phyloP scores from a whole-genome alignment of 139 green algal species.

The Auxenochlorella protothecoides region DNA sequence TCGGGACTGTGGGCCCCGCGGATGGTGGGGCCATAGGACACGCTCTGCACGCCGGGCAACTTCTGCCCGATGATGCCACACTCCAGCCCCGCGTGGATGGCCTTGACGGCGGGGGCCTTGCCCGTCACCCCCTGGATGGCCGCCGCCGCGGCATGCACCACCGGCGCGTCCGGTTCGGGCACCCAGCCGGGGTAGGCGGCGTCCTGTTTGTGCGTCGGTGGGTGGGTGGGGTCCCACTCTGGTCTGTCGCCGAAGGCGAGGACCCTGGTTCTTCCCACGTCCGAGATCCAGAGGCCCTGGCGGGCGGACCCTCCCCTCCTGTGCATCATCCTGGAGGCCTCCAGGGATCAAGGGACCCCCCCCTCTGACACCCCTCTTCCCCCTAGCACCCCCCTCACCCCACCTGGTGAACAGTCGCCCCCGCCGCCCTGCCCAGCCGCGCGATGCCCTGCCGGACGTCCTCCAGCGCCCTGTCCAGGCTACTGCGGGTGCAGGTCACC shows the following conservation, averaged over 20 bases:
- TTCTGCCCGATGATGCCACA: slow-evolving; percentile 70
- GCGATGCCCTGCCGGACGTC: slow-evolving; percentile 17
- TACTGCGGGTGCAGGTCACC: slow-evolving; percentile 47
- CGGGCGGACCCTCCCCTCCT: too few relatives aligned
- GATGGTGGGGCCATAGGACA: slow-evolving; percentile 67
- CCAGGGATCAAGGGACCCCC: too few relatives aligned
- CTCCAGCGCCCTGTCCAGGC: slow-evolving; percentile 41
- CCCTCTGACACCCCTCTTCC: too few relatives aligned
- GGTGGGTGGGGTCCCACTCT: too few relatives aligned
- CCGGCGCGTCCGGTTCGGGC: slow-evolving; percentile 32
- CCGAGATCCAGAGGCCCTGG: too few relatives aligned
- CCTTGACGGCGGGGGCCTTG: slow-evolving; percentile 27
- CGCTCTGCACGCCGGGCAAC: slow-evolving; percentile 45
- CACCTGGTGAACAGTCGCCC: too few relatives aligned
- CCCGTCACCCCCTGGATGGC: slow-evolving; percentile 25
- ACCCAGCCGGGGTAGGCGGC: slow-evolving; percentile 62
- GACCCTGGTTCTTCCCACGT: too few relatives aligned
- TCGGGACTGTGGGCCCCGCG: slow-evolving; percentile 57
- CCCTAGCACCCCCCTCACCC: too few relatives aligned
- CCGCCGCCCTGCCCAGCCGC: slow-evolving; percentile 2
- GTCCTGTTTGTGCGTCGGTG: slow-evolving; percentile 1
- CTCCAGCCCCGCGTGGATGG: slow-evolving; percentile 70
- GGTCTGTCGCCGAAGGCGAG: too few relatives aligned
- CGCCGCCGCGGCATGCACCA: slow-evolving; percentile 32
- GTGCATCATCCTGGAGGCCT: too few relatives aligned